Evolutionary conservation across 371 early-diverging fungal species (phyloP), one percentile per base, ranked within the genome.

Genomic region (Cladochytrium tenue): DNA sequence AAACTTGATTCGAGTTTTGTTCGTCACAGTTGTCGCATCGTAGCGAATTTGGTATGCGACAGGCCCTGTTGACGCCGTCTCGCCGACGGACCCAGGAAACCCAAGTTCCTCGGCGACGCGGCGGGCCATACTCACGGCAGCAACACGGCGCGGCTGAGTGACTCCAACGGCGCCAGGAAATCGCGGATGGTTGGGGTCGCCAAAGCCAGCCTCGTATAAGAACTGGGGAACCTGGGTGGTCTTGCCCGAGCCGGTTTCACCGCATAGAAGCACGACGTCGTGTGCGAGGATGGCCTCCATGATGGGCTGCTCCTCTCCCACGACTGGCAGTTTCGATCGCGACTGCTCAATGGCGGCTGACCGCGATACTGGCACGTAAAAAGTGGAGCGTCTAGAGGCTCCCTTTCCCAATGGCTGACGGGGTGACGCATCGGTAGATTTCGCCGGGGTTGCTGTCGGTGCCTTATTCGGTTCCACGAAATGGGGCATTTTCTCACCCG

Each of bases 131-230:
- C 92, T 89, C 26, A 98, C 92, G 2, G 99, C 98, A 15, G 99
- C 98, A n/a, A 99, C 95, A 68, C 99, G 91, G 62, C 99, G 89
- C 23, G 99, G 99, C 71, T 99, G 99, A 0, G 99, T 99, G 27
- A 99, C 85, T 36, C 95, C 97, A 67, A 99, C 93, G 70, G 94
- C 82, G 3, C 96, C 96, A 25, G 91, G 88, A 68, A 92, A 81
- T 23, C 33, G 20, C 1, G 76, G 76, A 60, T 82, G 79, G 17
- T 27, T 34, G 15, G 73, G 72, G 62, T 77, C 72, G 32, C 80
- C 81, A 64, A 78, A 98, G 2, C 99, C 99, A 25, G 96, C 93
- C 76, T 99, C 99, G 67, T 95, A 94, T 58, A 99, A 72, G 74
- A 99, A 98, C 75, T 99, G 99, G 13, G 99, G 99, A 0, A 99